Evolutionary conservation across 352 stramenopile species (phyloP).

Genomic region (Pythium guiyangense): DNA sequence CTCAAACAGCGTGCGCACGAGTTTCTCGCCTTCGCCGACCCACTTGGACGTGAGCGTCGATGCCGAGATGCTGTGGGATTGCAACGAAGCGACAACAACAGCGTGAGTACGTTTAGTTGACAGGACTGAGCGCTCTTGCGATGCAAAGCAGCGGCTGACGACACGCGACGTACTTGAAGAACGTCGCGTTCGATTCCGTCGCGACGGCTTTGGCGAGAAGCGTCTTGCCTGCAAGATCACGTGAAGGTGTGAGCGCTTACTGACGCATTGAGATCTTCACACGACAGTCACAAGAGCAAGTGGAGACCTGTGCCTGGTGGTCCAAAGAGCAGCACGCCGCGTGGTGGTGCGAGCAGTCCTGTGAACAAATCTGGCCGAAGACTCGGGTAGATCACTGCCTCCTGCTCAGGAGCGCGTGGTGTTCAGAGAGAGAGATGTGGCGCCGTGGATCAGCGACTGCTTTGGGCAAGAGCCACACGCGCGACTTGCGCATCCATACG

Average conservation of each 20-base stretch:
- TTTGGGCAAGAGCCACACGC: not conserved
- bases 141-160: not conserved
- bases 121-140: too few relatives aligned
- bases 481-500: not conserved
- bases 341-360: constrained; percentile 58
- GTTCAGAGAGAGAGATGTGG: not conserved
- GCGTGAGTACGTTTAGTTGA: not conserved
- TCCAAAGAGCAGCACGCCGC: constrained; percentile 76
- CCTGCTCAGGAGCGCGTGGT: constrained; percentile 15
- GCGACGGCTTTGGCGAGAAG: constrained; percentile 79
- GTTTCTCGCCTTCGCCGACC: constrained; percentile 92
- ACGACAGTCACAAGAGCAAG: not conserved
- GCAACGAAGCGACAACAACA: not conserved
- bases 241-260: not conserved
- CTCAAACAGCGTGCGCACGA: constrained; percentile 91
- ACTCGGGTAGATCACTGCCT: constrained; percentile 84
- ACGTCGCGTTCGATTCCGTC: constrained; percentile 78
- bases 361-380: constrained; percentile 84
- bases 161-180: constrained; percentile 51
- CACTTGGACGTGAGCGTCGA: constrained; percentile 89
- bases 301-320: constrained; percentile 57
- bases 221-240: constrained; percentile 53
- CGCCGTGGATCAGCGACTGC: too few relatives aligned
- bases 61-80: constrained; percentile 63
- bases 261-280: not conserved